These are phyloP conservation scores for Boletus eberwhitei DNA, from an alignment of 768 basidiomycete species.

Conservation along the genomic window DNA sequence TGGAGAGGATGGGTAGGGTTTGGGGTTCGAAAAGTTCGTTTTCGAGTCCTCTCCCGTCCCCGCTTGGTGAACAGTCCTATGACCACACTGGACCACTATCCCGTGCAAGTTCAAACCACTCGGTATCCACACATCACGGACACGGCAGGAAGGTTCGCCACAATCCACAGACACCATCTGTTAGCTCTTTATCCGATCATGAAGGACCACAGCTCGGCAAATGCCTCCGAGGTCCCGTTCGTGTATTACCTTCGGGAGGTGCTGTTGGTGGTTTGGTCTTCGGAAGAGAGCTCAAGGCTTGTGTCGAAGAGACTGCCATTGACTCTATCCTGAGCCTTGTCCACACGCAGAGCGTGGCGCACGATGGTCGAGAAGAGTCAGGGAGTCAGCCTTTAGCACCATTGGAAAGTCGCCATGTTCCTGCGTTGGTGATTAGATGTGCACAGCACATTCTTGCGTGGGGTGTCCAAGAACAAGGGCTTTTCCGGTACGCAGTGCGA, in stretches of 20 bases:
- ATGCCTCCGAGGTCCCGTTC: slow-evolving; percentile 52
- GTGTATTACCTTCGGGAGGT: slow-evolving; percentile 33
- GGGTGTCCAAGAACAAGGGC: slow-evolving; percentile 83
- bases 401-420: slow-evolving; percentile 53
- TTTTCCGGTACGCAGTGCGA: slow-evolving; percentile 65
- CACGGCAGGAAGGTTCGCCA: slow-evolving; percentile 42
- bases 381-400: slow-evolving; percentile 21
- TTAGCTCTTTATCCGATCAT: slow-evolving; percentile 46
- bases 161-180: slow-evolving; percentile 59
- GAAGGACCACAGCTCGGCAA: slow-evolving; percentile 57
- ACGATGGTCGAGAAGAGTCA: not conserved
- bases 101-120: slow-evolving; percentile 41
- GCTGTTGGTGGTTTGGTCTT: slow-evolving; percentile 59
- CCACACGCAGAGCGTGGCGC: slow-evolving; percentile 2
- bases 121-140: slow-evolving; percentile 23
- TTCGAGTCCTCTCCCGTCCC: slow-evolving; percentile 44
- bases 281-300: slow-evolving; percentile 52
- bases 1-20: slow-evolving; percentile 71
- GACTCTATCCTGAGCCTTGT: slow-evolving; percentile 18
- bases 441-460: slow-evolving; percentile 78
- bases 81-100: slow-evolving; percentile 32
- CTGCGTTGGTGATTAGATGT: slow-evolving; percentile 78
- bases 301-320: slow-evolving; percentile 56
- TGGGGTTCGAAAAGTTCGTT: slow-evolving; percentile 45
- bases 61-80: slow-evolving; percentile 40